Conservation (phyloP, 225 moss, liverwort and hornwort genomes). For the Sphagnum tenellum region DNA sequence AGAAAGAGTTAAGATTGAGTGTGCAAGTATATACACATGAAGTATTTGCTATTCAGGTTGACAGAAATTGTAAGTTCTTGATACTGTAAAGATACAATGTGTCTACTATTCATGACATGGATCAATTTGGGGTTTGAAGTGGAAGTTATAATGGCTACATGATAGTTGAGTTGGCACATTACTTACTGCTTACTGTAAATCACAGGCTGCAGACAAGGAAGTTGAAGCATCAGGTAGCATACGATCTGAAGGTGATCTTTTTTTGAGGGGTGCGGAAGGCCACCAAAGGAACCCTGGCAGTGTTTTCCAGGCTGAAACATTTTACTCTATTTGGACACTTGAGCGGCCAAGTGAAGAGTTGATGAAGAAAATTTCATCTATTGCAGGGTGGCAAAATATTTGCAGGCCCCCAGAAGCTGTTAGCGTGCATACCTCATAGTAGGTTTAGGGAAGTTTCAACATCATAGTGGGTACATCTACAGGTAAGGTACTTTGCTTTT, state of each 20-base stretch:
- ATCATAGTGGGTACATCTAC: too few relatives aligned
- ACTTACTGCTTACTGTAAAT: background rate
- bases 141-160: too few relatives aligned
- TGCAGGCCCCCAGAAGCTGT: slow-evolving; percentile 20
- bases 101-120: too few relatives aligned
- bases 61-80: too few relatives aligned
- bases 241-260: slow-evolving; percentile 42
- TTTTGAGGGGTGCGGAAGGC: slow-evolving; percentile 57
- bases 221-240: slow-evolving; percentile 26
- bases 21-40: too few relatives aligned
- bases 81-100: too few relatives aligned
- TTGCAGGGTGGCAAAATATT: slow-evolving; percentile 61
- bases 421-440: too few relatives aligned
- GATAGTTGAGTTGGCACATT: too few relatives aligned
- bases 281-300: slow-evolving; percentile 23
- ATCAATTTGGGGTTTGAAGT: too few relatives aligned
- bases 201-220: slow-evolving; percentile 56
- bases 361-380: slow-evolving; percentile 40
- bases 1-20: background rate
- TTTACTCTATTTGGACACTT: slow-evolving; percentile 60
- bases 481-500: too few relatives aligned
- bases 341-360: slow-evolving; percentile 51
- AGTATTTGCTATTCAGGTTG: too few relatives aligned
- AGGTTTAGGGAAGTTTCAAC: too few relatives aligned
- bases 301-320: slow-evolving; percentile 47